Percentiles rank a stretch among this genome's conserved stretches.
phyloP scores from a whole-genome alignment of 176 grass and related monocot genomes.

The Oryza longistaminata region DNA sequence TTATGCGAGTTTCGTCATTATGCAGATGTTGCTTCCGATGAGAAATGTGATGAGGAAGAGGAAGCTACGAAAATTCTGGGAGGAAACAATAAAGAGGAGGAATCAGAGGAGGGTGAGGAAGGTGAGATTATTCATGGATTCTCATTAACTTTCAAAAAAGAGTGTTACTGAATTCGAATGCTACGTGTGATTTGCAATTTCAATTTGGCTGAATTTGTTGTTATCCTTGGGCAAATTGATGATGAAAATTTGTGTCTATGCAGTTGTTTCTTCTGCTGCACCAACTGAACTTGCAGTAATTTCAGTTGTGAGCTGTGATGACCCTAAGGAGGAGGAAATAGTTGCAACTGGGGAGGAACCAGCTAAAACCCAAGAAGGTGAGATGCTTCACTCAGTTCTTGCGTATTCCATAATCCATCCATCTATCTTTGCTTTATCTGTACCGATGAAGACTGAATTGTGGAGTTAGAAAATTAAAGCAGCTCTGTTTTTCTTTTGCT shows the following conservation, averaged over 20 bases:
- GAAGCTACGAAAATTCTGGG: slow-evolving; percentile 20
- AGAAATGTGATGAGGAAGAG: slow-evolving; percentile 36
- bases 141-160: not conserved
- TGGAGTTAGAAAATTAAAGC: not conserved
- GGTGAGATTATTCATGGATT: slow-evolving; percentile 24
- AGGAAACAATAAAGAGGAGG: slow-evolving; percentile 29
- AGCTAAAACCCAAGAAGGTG: slow-evolving; percentile 30
- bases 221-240: not conserved
- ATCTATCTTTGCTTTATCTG: not conserved
- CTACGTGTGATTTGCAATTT: not conserved
- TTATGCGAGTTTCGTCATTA: slow-evolving; percentile 7
- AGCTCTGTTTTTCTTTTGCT: not conserved
- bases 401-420: not conserved
- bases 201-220: not conserved
- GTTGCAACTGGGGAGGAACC: not conserved
- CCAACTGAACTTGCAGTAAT: not conserved
- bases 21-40: slow-evolving; percentile 14
- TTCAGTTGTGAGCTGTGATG: not conserved
- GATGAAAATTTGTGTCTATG: not conserved
- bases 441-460: not conserved
- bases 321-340: not conserved
- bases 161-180: not conserved
- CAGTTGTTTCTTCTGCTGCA: slow-evolving; percentile 33
- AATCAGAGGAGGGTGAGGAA: slow-evolving; percentile 37
- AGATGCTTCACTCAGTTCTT: not conserved